Evolutionary conservation across 163 green algal genomes (phyloP).

Genomic region (Botryococcus braunii): DNA sequence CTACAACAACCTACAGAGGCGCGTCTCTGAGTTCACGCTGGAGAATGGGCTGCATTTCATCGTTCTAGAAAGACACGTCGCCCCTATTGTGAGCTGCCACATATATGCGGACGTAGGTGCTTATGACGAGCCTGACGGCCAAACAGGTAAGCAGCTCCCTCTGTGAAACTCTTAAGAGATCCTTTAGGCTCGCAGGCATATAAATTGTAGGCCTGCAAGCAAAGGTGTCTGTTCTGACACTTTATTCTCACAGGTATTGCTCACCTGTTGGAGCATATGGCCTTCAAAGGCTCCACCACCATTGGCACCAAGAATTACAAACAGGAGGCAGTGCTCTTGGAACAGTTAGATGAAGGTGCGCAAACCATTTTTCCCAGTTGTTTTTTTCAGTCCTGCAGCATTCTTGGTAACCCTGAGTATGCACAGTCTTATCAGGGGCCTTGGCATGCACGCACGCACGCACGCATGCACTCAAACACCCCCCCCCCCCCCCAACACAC

Average conservation of each 20-base stretch:
- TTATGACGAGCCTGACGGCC: constrained; percentile 62
- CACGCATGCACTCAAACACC: too few relatives aligned
- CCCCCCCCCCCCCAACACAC: too few relatives aligned
- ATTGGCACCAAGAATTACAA: constrained; percentile 62
- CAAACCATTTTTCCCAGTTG: not conserved
- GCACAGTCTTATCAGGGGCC: too few relatives aligned
- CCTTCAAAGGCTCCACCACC: constrained; percentile 64
- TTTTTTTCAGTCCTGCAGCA: too few relatives aligned
- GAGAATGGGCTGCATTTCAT: constrained; percentile 81
- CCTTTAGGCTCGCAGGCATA: too few relatives aligned
- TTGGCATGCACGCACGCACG: too few relatives aligned
- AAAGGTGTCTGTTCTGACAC: not conserved
- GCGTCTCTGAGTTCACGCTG: constrained; percentile 69
- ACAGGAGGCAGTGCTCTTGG: constrained; percentile 56
- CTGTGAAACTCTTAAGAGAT: too few relatives aligned
- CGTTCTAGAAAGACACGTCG: constrained; percentile 55
- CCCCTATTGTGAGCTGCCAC: constrained; percentile 66
- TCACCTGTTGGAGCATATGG: constrained; percentile 86
- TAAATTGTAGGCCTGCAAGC: not conserved
- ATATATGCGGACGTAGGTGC: constrained; percentile 73
- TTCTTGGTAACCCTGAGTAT: too few relatives aligned
- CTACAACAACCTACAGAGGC: constrained; percentile 28
- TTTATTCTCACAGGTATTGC: constrained; percentile 77
- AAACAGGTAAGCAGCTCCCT: constrained; percentile 42
- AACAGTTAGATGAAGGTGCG: constrained; percentile 66